A percentile compares a stretch with the other conserved stretches of the same genome.
These are phyloP conservation scores for Capsicum pubescens DNA, from an alignment of 257 asterid genomes.

Conservation along the genomic window DNA sequence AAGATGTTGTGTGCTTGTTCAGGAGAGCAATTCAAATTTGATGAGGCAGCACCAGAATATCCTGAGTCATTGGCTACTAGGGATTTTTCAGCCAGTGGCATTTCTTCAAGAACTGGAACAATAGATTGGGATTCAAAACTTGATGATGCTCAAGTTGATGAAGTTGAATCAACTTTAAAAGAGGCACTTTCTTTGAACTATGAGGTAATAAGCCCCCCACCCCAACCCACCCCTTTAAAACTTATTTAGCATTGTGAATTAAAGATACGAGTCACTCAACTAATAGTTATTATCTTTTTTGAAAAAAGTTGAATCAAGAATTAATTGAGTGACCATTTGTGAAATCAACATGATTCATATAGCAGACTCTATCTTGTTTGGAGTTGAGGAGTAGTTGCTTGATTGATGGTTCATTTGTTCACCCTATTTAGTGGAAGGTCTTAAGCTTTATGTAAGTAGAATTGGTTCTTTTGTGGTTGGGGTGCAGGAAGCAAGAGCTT, in stretches of 20 bases:
- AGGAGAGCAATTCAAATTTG: constrained; percentile 86
- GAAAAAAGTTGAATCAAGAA: neutral
- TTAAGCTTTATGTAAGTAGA: constrained; percentile 1
- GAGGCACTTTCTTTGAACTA: constrained; percentile 90
- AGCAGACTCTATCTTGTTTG: neutral
- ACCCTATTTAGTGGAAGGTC: neutral
- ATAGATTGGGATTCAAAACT: constrained; percentile 76
- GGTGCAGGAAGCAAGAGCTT: constrained; percentile 91
- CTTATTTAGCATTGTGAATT: neutral
- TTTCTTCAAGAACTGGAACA: constrained; percentile 78
- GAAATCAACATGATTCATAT: too few relatives aligned
- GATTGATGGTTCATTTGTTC: constrained; percentile 12
- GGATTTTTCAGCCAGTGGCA: constrained; percentile 89
- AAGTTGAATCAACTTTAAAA: constrained; percentile 92
- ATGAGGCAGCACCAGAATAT: constrained; percentile 74
- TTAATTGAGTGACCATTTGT: too few relatives aligned
- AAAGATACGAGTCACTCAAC: neutral
- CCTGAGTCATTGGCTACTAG: constrained; percentile 95
- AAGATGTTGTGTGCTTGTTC: constrained; percentile 94
- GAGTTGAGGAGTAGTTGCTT: neutral
- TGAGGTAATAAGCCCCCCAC: constrained; percentile 55
- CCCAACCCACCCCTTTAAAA: neutral
- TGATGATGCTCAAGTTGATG: constrained; percentile 96
- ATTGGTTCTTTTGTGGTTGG: constrained; percentile 15
- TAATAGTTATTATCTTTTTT: neutral